Conservation (phyloP, 1,284 basidiomycete species). For the Cutaneotrichosporon dermatis region DNA sequence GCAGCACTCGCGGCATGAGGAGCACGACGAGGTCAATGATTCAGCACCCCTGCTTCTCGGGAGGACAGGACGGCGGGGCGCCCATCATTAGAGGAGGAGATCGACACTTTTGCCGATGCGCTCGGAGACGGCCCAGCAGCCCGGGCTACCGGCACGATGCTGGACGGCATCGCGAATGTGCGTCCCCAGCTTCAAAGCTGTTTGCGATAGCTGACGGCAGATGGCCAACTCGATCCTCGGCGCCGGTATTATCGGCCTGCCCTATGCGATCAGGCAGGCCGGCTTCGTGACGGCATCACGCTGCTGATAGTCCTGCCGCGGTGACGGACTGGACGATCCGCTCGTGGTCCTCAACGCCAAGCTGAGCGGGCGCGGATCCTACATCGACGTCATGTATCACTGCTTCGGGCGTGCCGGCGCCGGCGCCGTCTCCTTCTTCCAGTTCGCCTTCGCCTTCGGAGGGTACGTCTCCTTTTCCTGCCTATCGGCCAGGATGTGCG, state of each 20-base stretch:
- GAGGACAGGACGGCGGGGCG: slow-evolving; percentile 14
- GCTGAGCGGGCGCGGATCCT: slow-evolving; percentile 83
- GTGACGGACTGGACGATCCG: slow-evolving; percentile 99
- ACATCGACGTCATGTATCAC: slow-evolving; percentile 87
- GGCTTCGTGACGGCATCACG: slow-evolving; percentile 83
- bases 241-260: slow-evolving; percentile 90
- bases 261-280: slow-evolving; percentile 87
- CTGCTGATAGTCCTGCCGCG: slow-evolving; percentile 74
- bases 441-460: slow-evolving; percentile 95
- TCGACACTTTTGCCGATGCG: slow-evolving; percentile 16
- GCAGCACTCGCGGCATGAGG: slow-evolving; percentile 19
- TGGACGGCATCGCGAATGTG: slow-evolving; percentile 48
- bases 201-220: slow-evolving; percentile 31
- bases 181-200: not conserved
- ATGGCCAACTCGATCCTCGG: slow-evolving; percentile 92
- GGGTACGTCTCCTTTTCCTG: too few species aligned
- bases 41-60: slow-evolving; percentile 24
- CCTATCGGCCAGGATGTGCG: slow-evolving; percentile 72
- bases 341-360: slow-evolving; percentile 95
- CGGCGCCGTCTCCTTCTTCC: slow-evolving; percentile 92
- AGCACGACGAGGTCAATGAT: slow-evolving; percentile 29
- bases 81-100: slow-evolving; percentile 6
- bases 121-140: slow-evolving; percentile 28
- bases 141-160: slow-evolving; percentile 35
- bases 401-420: slow-evolving; percentile 86